Evolutionary conservation across 2,329 filamentous ascomycete genomes (phyloP).

Genomic region (Fusarium papillatum): DNA sequence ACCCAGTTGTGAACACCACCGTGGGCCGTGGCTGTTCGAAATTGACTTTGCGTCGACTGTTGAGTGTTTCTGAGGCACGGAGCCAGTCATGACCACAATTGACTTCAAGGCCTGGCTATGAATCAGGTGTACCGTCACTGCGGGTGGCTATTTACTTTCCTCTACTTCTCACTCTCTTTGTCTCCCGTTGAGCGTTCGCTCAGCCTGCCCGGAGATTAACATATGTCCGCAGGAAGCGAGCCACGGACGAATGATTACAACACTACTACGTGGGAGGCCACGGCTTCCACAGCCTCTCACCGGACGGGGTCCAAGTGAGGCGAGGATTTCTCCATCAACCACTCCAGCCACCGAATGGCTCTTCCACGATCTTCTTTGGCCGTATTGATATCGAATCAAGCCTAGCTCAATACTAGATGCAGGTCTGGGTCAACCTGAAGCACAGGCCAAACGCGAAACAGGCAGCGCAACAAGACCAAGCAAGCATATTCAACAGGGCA

Average conservation of each 20-base stretch:
- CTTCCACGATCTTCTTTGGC: background rate
- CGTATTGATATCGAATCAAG: constrained; percentile 10
- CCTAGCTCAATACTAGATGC: constrained; percentile 24
- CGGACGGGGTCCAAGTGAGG: background rate
- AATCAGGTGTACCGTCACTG: background rate
- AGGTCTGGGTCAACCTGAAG: constrained; percentile 31
- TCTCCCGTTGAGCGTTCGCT: background rate
- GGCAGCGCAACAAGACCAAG: constrained; percentile 16
- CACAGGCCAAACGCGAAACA: constrained; percentile 33
- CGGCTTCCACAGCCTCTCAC: background rate
- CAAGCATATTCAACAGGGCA: constrained; percentile 21
- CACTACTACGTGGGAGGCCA: background rate
- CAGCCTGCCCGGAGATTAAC: constrained; percentile 24
- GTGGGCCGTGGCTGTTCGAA: constrained; percentile 33
- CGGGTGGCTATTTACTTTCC: constrained; percentile 1
- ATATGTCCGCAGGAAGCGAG: constrained; percentile 5
- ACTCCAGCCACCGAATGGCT: background rate
- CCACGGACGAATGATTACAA: constrained; percentile 7
- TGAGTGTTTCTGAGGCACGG: constrained; percentile 9
- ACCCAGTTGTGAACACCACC: constrained; percentile 36
- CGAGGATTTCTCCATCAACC: background rate
- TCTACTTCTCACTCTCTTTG: background rate
- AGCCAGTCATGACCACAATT: constrained; percentile 19
- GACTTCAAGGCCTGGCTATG: background rate
- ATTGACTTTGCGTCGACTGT: constrained; percentile 36